Percentiles rank a stretch among this genome's conserved stretches.
phyloP scores from a whole-genome alignment of 768 basidiomycete genomes.

The Phlebiopsis gigantea region DNA sequence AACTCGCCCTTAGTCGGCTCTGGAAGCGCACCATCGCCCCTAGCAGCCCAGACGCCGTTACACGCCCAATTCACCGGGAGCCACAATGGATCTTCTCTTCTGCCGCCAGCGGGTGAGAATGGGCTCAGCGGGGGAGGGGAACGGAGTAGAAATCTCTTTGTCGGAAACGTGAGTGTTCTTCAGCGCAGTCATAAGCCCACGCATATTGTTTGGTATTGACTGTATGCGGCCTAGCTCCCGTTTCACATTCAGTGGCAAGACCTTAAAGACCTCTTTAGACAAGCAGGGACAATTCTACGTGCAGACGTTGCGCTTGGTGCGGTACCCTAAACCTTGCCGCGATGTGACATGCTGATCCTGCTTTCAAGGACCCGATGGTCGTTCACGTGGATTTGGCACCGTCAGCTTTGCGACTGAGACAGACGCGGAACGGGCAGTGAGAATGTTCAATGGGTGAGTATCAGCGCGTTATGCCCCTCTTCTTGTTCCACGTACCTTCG shows the following conservation, averaged over 20 bases:
- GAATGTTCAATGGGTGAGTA: constrained; percentile 86
- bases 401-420: constrained; percentile 79
- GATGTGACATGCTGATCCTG: background rate
- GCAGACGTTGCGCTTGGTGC: constrained; percentile 83
- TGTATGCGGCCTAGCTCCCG: constrained; percentile 53
- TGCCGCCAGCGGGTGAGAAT: background rate
- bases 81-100: background rate
- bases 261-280: constrained; percentile 91
- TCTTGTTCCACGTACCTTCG: background rate
- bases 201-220: background rate
- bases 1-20: background rate
- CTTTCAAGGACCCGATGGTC: constrained; percentile 53
- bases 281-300: constrained; percentile 83
- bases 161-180: constrained; percentile 71
- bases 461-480: constrained; percentile 1
- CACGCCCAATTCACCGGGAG: background rate
- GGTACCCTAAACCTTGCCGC: background rate
- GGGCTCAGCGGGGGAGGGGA: constrained; percentile 11
- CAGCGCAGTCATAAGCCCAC: background rate
- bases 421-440: constrained; percentile 81
- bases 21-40: background rate
- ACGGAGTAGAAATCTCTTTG: constrained; percentile 63
- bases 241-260: constrained; percentile 99
- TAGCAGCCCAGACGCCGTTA: background rate
- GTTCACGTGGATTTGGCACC: constrained; percentile 90